Evolutionary conservation across 768 basidiomycete genomes (phyloP), one percentile per base, ranked within the genome.

Genomic region (Clavulina sp.): DNA sequence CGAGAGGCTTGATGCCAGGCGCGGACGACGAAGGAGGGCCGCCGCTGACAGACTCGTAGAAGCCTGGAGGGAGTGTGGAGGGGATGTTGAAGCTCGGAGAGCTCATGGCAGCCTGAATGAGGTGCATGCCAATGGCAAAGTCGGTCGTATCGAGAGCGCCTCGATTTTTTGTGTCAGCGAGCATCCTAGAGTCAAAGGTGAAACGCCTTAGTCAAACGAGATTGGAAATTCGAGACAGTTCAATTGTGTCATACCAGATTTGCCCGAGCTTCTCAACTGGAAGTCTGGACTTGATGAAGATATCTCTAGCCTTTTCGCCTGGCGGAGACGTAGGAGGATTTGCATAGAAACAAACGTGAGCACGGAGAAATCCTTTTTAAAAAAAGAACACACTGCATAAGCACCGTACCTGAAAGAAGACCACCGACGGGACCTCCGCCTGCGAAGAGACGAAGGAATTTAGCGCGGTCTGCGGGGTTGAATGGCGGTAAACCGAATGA

Each of bases 101-200:
- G 50, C 81, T 77, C 91, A 96, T 95, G 34, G 75, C 69, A n/a
- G 77, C 81, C 65, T 96, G 91, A 57, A 97, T 91, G 62, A 96
- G 76, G 65, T 87, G 88, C 91, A 95, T 92, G 36, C 82, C 95
- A 60, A 99, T 78, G 54, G 84, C 81, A 62, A 99, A 99, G 66
- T 99, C 95, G 41, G 81, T 73, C 16, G 78, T 69, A 63, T 99
- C 95, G 54, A 99, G 78, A 9, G 73, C 69, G 49, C 95, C 93
- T 55, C 95, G 76, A 58, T 84, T 77, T 65, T 92, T 84, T 3
- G 91, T 92, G 64, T 99, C 95, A n/a, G 92, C 84, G 34, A 99
- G 74, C 56, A 74, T 81, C 92, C 91, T 95, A 59, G 2, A 46
- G 18, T 23, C 9, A 31, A 50, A 31, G 48, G 48, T 19, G 13